A percentile compares a stretch with the other conserved stretches of the same genome.
Evolutionary conservation across 345 rosid genomes (phyloP).

Genomic region (Dovyalis caffra): DNA sequence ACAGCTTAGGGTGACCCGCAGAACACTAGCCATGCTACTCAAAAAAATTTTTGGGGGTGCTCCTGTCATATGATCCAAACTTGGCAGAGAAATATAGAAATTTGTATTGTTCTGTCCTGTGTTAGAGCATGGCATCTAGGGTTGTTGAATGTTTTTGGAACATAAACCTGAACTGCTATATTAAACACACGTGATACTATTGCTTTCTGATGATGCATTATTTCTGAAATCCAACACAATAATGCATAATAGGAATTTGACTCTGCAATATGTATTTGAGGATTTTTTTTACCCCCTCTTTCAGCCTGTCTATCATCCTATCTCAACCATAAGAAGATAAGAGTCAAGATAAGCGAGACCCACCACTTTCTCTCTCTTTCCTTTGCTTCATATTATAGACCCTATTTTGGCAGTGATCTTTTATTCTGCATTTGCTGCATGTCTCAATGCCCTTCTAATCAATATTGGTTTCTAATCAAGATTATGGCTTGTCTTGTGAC

Average conservation of each 20-base stretch:
- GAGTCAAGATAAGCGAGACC: slow-evolving; percentile 26
- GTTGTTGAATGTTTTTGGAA: background rate
- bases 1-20: slow-evolving; percentile 24
- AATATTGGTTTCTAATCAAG: slow-evolving; percentile 28
- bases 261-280: background rate
- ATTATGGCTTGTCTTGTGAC: slow-evolving; percentile 15
- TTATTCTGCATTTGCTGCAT: slow-evolving; percentile 14
- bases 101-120: slow-evolving; percentile 18
- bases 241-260: background rate
- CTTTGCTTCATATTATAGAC: slow-evolving; percentile 17
- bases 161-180: slow-evolving; percentile 2
- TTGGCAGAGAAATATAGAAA: slow-evolving; percentile 4
- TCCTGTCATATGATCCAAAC: slow-evolving; percentile 5
- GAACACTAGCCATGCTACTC: slow-evolving; percentile 11
- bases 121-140: slow-evolving; percentile 8
- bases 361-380: slow-evolving; percentile 16
- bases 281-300: background rate
- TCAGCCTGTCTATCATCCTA: slow-evolving; percentile 26
- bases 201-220: background rate
- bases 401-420: slow-evolving; percentile 18
- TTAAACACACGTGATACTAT: background rate
- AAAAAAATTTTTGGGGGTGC: slow-evolving; percentile 17
- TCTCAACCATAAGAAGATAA: slow-evolving; percentile 24
- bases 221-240: background rate
- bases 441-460: slow-evolving; percentile 18